phyloP scores from a whole-genome alignment of 768 basidiomycete species.

The Russula vinacea region DNA sequence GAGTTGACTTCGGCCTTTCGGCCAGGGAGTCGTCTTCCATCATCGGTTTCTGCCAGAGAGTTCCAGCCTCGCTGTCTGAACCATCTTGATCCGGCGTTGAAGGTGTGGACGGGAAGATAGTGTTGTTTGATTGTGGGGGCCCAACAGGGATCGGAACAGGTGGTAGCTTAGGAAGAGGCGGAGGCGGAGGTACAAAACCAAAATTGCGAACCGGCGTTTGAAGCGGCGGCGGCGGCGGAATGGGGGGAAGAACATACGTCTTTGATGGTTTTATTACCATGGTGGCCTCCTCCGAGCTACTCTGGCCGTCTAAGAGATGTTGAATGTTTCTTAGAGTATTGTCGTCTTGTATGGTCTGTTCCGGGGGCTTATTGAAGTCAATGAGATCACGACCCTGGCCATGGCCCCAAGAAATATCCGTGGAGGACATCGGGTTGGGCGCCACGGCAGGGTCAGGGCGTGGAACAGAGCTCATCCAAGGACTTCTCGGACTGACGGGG shows the following conservation, averaged over 20 bases:
- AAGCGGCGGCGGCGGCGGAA: conserved; percentile 28
- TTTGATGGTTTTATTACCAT: conserved; percentile 20
- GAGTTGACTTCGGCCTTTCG: conserved; percentile 17
- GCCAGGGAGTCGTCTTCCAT: conserved; percentile 28
- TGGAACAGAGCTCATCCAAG: conserved; percentile 36
- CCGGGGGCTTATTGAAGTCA: conserved; percentile 27
- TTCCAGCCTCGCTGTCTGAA: conserved; percentile 49
- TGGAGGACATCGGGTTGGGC: background rate
- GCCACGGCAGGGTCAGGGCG: conserved; percentile 22
- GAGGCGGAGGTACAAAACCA: conserved; percentile 29
- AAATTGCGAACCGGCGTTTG: conserved; percentile 15
- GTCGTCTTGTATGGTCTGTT: conserved; percentile 29
- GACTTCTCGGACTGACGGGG: conserved; percentile 54
- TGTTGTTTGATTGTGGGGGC: conserved; percentile 5
- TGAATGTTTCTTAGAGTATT: conserved; percentile 21
- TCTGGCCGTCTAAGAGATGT: conserved; percentile 25
- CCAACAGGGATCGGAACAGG: conserved; percentile 18
- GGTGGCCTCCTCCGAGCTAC: conserved; percentile 27
- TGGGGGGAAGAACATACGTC: conserved; percentile 24
- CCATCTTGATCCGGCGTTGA: conserved; percentile 41
- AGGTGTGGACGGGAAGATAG: conserved; percentile 20
- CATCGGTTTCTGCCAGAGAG: conserved; percentile 47
- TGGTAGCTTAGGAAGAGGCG: conserved; percentile 24
- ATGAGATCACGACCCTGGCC: conserved; percentile 19
- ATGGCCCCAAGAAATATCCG: conserved; percentile 16